These are phyloP conservation scores for barley (Hordeum vulgare) DNA, from an alignment of 176 grass and related monocot species.

Conservation along the genomic window DNA sequence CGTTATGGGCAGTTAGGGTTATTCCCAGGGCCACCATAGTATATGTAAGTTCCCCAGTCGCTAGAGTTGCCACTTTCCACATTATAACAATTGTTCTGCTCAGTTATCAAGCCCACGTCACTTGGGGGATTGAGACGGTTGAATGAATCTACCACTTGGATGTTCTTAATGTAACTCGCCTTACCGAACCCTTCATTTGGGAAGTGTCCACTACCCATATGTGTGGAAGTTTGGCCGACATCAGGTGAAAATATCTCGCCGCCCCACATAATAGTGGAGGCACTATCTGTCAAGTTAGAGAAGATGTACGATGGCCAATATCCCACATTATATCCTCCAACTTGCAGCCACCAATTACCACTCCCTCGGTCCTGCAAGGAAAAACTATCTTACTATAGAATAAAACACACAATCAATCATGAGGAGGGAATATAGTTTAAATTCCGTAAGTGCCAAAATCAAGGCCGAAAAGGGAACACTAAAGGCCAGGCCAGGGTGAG, in stretches of 20 bases:
- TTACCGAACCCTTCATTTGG: constrained; percentile 68
- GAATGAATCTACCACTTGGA: constrained; percentile 55
- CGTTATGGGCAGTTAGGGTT: constrained; percentile 56
- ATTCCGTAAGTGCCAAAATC: background rate
- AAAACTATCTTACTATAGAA: background rate
- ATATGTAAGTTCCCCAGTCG: constrained; percentile 60
- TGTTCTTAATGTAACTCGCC: constrained; percentile 68
- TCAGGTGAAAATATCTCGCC: constrained; percentile 69
- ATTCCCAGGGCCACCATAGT: constrained; percentile 69
- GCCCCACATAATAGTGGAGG: constrained; percentile 70
- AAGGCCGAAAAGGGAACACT: background rate
- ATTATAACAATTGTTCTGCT: constrained; percentile 68
- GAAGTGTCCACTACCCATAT: constrained; percentile 78
- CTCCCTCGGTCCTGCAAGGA: constrained; percentile 51
- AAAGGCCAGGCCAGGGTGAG: background rate
- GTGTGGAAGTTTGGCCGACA: constrained; percentile 62
- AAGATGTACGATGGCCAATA: constrained; percentile 86
- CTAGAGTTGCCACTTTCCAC: constrained; percentile 65
- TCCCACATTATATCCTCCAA: constrained; percentile 43
- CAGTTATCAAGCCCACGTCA: constrained; percentile 46
- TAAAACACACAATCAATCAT: background rate
- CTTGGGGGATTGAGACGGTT: constrained; percentile 51
- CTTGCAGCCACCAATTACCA: constrained; percentile 72
- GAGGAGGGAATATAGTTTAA: background rate
- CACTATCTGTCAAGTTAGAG: constrained; percentile 52